These are phyloP conservation scores for Aspergillus phoenicis DNA, from an alignment of 2,329 filamentous ascomycete species.

Conservation along the genomic window DNA sequence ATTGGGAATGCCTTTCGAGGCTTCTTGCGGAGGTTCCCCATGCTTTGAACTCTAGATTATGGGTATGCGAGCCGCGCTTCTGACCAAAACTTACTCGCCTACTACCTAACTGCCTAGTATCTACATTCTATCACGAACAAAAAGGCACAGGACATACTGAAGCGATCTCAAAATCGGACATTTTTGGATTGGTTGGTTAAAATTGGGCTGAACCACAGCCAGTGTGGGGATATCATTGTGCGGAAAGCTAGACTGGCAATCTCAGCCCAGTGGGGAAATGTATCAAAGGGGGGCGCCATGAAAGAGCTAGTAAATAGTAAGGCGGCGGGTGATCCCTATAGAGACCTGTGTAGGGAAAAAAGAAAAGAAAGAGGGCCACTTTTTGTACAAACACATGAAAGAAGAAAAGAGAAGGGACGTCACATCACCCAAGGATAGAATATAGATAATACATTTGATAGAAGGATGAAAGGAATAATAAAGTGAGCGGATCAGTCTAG, in stretches of 20 bases:
- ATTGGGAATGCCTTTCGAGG: not conserved
- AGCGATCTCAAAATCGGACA: not conserved
- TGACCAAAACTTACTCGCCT: not conserved
- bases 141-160: not conserved
- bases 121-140: not conserved
- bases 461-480: not conserved
- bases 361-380: not conserved
- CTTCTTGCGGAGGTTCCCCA: not conserved
- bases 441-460: slow-evolving; percentile 18
- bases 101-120: not conserved
- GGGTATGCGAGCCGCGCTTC: not conserved
- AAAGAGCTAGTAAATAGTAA: not conserved
- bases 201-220: not conserved
- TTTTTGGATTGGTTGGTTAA: not conserved
- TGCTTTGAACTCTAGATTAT: not conserved
- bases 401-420: not conserved
- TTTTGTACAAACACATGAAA: not conserved
- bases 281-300: not conserved
- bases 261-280: not conserved
- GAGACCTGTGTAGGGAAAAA: not conserved
- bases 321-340: too few relatives aligned
- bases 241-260: not conserved
- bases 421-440: not conserved
- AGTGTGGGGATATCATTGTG: not conserved
- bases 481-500: not conserved